These are phyloP conservation scores for Scutellaria galericulata DNA, from an alignment of 257 asterid species.

Conservation along the genomic window DNA sequence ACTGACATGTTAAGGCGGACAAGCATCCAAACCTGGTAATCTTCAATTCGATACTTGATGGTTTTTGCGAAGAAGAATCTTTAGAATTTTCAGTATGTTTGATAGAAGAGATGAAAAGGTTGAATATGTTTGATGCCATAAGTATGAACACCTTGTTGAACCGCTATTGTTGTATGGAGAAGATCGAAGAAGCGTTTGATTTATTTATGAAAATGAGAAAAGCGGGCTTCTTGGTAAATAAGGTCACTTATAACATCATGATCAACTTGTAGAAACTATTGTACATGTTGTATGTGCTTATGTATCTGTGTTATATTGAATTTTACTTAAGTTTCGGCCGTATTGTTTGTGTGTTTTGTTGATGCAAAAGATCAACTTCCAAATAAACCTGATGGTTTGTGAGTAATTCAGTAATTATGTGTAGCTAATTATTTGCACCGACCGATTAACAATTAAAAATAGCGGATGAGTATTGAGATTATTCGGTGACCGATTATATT, in stretches of 20 bases:
- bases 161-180: slow-evolving; percentile 56
- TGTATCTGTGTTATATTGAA: too few species aligned
- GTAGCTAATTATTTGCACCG: too few species aligned
- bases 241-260: slow-evolving; percentile 62
- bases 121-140: slow-evolving; percentile 52
- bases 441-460: too few species aligned
- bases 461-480: too few species aligned
- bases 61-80: slow-evolving; percentile 62
- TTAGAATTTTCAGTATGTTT: slow-evolving; percentile 45
- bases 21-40: slow-evolving; percentile 67
- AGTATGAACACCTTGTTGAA: slow-evolving; percentile 65
- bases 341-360: too few species aligned
- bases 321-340: too few species aligned
- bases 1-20: too few species aligned
- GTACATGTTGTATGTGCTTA: too few species aligned
- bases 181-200: slow-evolving; percentile 49
- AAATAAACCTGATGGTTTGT: too few species aligned
- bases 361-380: too few species aligned
- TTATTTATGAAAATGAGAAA: slow-evolving; percentile 60
- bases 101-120: slow-evolving; percentile 50
- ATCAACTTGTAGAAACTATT: slow-evolving; percentile 32
- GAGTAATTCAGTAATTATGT: too few species aligned
- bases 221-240: slow-evolving; percentile 50
- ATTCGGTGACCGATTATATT: too few species aligned
- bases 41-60: slow-evolving; percentile 62